Conservation (phyloP, 441 rosid species). For the Bocquillonia castaneifolia region DNA sequence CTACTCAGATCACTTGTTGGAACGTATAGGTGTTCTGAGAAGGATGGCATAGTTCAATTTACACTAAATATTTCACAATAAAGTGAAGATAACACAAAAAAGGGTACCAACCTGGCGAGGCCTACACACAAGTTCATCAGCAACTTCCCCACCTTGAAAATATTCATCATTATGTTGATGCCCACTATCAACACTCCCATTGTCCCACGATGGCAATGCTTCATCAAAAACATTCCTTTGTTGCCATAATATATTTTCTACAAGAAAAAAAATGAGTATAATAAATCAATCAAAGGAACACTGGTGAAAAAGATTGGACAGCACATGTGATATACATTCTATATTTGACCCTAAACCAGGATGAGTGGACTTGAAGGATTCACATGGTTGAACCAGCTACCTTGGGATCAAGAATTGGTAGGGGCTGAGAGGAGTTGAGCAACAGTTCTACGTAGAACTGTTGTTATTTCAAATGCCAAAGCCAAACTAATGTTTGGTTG, state of each 20-base stretch:
- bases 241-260: too few relatives aligned
- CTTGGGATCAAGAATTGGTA: neutral
- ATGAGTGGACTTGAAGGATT: neutral
- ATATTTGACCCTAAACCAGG: neutral
- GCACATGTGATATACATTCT: neutral
- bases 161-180: too few relatives aligned
- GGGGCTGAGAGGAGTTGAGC: neutral
- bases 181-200: constrained; percentile 42
- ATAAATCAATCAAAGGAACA: too few relatives aligned
- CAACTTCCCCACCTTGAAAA: constrained; percentile 44
- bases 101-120: constrained; percentile 90
- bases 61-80: neutral
- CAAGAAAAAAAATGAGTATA: too few relatives aligned
- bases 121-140: constrained; percentile 67
- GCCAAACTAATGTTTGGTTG: neutral
- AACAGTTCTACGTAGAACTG: neutral
- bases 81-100: too few relatives aligned
- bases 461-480: neutral
- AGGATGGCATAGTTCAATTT: neutral
- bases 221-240: constrained; percentile 52
- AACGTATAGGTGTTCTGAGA: neutral
- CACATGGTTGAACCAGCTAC: neutral
- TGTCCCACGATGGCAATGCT: constrained; percentile 54
- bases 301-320: neutral
- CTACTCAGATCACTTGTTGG: too few relatives aligned